These are phyloP conservation scores for Trebouxia sp. DNA, from an alignment of 139 green algal genomes.

Conservation along the genomic window DNA sequence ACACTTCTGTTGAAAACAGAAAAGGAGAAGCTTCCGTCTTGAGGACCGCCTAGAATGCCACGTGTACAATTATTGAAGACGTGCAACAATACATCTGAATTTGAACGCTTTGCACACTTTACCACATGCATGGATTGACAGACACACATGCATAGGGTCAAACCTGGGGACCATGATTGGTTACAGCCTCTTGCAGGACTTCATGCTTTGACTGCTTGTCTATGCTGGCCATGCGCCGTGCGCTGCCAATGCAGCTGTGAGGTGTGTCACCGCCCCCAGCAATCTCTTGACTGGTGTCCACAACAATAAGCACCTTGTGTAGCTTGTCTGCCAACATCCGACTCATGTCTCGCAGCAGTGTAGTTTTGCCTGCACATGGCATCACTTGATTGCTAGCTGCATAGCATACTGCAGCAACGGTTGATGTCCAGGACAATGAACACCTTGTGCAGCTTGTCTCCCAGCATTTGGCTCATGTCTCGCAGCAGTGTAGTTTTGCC, in stretches of 20 bases:
- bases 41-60: too few relatives aligned
- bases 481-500: constrained; percentile 3
- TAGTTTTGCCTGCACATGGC: background rate
- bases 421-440: background rate
- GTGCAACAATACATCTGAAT: too few relatives aligned
- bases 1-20: too few relatives aligned
- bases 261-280: background rate
- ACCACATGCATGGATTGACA: too few relatives aligned
- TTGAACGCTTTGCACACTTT: too few relatives aligned
- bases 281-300: constrained; percentile 1
- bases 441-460: background rate
- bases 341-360: background rate
- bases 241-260: background rate
- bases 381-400: too few relatives aligned
- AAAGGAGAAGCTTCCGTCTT: background rate
- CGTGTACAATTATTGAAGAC: too few relatives aligned
- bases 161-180: background rate
- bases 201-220: background rate
- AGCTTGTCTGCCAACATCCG: background rate
- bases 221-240: background rate
- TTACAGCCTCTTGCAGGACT: constrained; percentile 4
- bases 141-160: too few relatives aligned
- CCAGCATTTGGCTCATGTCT: background rate
- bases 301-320: background rate
- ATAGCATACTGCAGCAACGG: too few relatives aligned